Evolutionary conservation across 2,329 filamentous ascomycete genomes (phyloP).

Genomic region (Beauveria medogensis): DNA sequence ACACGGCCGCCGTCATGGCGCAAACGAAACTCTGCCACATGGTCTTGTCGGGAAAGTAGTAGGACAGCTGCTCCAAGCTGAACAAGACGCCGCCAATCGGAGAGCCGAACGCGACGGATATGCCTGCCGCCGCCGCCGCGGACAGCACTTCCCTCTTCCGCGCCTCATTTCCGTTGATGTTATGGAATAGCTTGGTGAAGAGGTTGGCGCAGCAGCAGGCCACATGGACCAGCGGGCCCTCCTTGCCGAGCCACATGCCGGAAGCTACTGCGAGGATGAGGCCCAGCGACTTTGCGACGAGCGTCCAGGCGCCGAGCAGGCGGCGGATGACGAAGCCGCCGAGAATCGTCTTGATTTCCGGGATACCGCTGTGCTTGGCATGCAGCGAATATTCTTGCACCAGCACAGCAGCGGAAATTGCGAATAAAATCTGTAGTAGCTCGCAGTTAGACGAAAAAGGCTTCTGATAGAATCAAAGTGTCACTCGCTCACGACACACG

Average conservation of each 20-base stretch:
- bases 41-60: slow-evolving; percentile 97
- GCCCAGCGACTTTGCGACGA: slow-evolving; percentile 82
- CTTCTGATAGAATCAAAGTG: too few species aligned
- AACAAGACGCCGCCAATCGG: slow-evolving; percentile 93
- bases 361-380: slow-evolving; percentile 91
- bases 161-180: slow-evolving; percentile 82
- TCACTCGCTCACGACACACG: slow-evolving; percentile 21
- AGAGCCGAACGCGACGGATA: slow-evolving; percentile 88
- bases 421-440: slow-evolving; percentile 58
- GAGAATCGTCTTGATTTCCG: slow-evolving; percentile 93
- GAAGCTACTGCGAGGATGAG: slow-evolving; percentile 87
- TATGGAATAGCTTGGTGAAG: slow-evolving; percentile 67
- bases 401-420: slow-evolving; percentile 66
- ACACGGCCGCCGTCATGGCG: slow-evolving; percentile 96
- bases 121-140: slow-evolving; percentile 83
- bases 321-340: slow-evolving; percentile 87
- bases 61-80: slow-evolving; percentile 92
- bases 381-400: slow-evolving; percentile 80
- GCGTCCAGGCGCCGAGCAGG: slow-evolving; percentile 81
- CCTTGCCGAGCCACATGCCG: slow-evolving; percentile 93
- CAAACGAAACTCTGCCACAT: slow-evolving; percentile 99
- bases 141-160: slow-evolving; percentile 90
- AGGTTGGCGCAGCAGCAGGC: slow-evolving; percentile 94
- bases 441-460: neutral
- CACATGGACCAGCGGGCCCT: slow-evolving; percentile 90